phyloP scores from a whole-genome alignment of 768 basidiomycete genomes.

The Albatrellus ellisii region DNA sequence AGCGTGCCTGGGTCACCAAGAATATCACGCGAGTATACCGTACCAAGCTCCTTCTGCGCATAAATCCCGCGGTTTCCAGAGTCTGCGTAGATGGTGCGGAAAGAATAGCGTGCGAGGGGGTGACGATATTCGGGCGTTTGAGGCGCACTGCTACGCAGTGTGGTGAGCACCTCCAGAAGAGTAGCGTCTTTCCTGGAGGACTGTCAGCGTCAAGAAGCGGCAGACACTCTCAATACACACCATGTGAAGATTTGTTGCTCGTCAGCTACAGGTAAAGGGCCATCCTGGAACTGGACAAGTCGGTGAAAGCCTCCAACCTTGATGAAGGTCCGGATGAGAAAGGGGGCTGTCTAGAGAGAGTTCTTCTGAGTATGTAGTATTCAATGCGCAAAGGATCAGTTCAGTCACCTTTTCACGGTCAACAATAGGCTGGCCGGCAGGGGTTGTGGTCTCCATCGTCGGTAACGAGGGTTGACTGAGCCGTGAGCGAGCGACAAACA shows the following conservation, averaged over 20 bases:
- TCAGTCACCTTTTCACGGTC: conserved; percentile 41
- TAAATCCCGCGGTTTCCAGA: conserved; percentile 58
- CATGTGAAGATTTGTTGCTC: conserved; percentile 79
- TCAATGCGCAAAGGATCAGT: not conserved
- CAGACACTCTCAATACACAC: conserved; percentile 24
- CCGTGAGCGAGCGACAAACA: too few relatives aligned
- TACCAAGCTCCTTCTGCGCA: conserved; percentile 66
- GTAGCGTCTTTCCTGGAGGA: conserved; percentile 66
- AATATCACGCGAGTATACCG: conserved; percentile 75
- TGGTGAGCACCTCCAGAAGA: conserved; percentile 64
- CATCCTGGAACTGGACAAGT: conserved; percentile 63
- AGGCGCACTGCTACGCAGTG: conserved; percentile 60
- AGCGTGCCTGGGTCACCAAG: conserved; percentile 66
- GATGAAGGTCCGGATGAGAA: conserved; percentile 71
- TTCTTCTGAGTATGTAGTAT: not conserved
- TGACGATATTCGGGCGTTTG: conserved; percentile 61
- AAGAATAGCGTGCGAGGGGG: conserved; percentile 70
- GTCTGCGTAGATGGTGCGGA: conserved; percentile 72
- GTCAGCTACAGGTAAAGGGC: conserved; percentile 61
- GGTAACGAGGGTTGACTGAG: too few relatives aligned
- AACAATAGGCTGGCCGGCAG: conserved; percentile 33
- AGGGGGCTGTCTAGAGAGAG: conserved; percentile 51
- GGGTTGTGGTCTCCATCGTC: conserved; percentile 30
- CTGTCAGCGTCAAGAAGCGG: not conserved
- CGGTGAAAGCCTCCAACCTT: conserved; percentile 75